Percentiles rank a stretch among this genome's conserved stretches.
phyloP scores from a whole-genome alignment of 768 basidiomycete species.

The Leucogyrophana mollusca region DNA sequence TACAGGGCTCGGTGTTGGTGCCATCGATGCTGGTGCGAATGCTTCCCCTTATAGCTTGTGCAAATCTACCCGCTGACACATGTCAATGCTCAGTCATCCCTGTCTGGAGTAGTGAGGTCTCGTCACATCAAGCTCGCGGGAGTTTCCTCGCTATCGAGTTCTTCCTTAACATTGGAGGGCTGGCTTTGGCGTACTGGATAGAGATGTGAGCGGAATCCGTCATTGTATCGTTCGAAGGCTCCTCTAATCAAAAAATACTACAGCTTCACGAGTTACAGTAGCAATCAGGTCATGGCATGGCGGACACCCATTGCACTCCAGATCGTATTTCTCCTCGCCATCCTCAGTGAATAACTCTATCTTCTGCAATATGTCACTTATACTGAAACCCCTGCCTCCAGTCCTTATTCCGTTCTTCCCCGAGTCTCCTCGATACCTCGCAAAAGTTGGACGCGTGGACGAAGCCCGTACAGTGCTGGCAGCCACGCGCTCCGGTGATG shows the following conservation, averaged over 20 bases:
- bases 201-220: background rate
- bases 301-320: slow-evolving; percentile 5
- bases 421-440: slow-evolving; percentile 17
- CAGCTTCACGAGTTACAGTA: slow-evolving; percentile 1
- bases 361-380: background rate
- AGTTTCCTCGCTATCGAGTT: slow-evolving; percentile 6
- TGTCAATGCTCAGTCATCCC: slow-evolving; percentile 1
- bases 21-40: slow-evolving; percentile 4
- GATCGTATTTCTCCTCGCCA: slow-evolving; percentile 2
- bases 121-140: slow-evolving; percentile 5
- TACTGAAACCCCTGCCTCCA: background rate
- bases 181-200: slow-evolving; percentile 8
- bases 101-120: slow-evolving; percentile 7
- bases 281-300: slow-evolving; percentile 5
- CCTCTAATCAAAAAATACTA: background rate
- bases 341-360: slow-evolving; percentile 1
- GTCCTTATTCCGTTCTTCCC: slow-evolving; percentile 6
- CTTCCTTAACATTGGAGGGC: slow-evolving; percentile 5
- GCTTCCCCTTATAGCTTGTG: background rate
- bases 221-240: background rate
- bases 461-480: slow-evolving; percentile 18
- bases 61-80: background rate
- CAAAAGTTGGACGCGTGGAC: slow-evolving; percentile 17
- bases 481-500: slow-evolving; percentile 3
- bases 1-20: slow-evolving; percentile 5